Conservation (phyloP, 192 early-diverging fungal species). For the Umbelopsis isabellina region DNA sequence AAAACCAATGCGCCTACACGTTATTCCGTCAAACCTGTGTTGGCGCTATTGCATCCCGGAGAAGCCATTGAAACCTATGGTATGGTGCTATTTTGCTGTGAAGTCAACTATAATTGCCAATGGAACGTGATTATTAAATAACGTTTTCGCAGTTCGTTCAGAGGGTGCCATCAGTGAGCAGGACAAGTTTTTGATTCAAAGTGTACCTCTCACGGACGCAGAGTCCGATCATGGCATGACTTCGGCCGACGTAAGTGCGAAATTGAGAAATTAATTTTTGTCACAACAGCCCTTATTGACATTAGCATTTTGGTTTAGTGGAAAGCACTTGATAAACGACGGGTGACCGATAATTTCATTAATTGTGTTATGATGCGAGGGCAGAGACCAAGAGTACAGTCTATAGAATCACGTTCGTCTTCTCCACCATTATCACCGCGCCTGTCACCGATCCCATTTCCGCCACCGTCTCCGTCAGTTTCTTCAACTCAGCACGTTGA, state of each 20-base stretch:
- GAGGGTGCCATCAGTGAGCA: constrained; percentile 44
- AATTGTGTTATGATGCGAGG: constrained; percentile 36
- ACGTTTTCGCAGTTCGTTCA: constrained; percentile 38
- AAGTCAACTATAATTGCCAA: not conserved
- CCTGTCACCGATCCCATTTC: not conserved
- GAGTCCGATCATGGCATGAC: constrained; percentile 39
- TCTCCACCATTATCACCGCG: not conserved
- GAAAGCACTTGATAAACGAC: constrained; percentile 44
- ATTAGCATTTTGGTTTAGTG: constrained; percentile 22
- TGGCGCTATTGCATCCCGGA: constrained; percentile 43
- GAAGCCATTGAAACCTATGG: constrained; percentile 49
- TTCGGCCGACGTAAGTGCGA: constrained; percentile 35
- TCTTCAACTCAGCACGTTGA: not conserved
- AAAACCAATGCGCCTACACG: constrained; percentile 50
- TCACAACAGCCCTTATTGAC: not conserved
- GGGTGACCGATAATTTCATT: constrained; percentile 45
- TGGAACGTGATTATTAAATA: not conserved
- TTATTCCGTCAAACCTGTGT: constrained; percentile 49
- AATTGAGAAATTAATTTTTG: not conserved
- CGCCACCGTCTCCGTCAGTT: not conserved
- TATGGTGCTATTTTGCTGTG: not conserved
- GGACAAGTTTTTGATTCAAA: constrained; percentile 49
- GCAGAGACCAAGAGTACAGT: constrained; percentile 34
- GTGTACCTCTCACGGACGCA: constrained; percentile 38
- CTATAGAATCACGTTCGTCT: constrained; percentile 10